Evolutionary conservation across 2,329 filamentous ascomycete species (phyloP), one percentile per base, ranked within the genome.

Genomic region (Microcera coccophila): DNA sequence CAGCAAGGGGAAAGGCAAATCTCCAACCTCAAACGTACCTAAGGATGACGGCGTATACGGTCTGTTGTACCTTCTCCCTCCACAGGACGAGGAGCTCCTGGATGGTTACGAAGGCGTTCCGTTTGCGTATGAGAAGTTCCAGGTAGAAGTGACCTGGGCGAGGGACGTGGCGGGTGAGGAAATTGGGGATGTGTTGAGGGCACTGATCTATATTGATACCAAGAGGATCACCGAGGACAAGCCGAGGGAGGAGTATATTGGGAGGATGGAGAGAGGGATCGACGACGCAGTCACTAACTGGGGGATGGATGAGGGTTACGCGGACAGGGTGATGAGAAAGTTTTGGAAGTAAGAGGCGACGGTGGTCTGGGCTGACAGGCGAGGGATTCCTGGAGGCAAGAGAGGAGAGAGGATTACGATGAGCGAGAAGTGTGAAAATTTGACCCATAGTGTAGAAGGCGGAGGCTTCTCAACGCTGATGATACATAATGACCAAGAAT

Each of bases 41-140:
- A 15, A n/a, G n/a, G 49, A 49, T 3, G 54, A 65, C 20, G 71
- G 75, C 41, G 74, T 82, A 26, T 81, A 76, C 61, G 79, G 79
- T 4, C 60, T 82, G 2, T 62, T 82, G 15, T 84, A 83, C 57
- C 62, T 64, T 5, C 65, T 84, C 0, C 61, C 69, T 4, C 53
- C 63, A 0, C 39, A 53, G 1, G 81, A 84, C 53, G 78, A 82
- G 59, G 57, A 48, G 2, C 46, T 41, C 1, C 68, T 84, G 0
- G 81, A 84, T 54, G 37, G 41, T 0, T 78, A 73, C 52, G 83
- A 87, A 62, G 82, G 81, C 31, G 83, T 86, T 0, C 79, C 81
- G 0, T 53, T 57, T n/a, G 74, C 74, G 1, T 87, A 86, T 56
- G 71, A 73, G 34, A 85, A 84, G 58, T 49, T 50, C 38, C 50